Base-by-base conservation (phyloP, 2,329 filamentous ascomycete species). In the Sarocladium oryzae region DNA sequence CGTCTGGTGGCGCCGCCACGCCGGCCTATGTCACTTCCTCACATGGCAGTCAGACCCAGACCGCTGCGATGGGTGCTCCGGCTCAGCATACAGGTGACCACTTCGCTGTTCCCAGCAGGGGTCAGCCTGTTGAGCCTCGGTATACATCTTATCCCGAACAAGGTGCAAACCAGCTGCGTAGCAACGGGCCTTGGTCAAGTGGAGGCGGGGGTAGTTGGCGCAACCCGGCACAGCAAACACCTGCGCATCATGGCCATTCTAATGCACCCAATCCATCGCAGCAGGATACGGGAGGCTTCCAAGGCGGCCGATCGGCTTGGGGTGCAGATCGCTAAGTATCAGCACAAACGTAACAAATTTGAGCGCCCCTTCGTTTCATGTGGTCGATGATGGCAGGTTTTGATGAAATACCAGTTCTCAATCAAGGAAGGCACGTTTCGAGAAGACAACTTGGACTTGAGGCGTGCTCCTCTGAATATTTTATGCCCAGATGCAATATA, bases 131-230 rank as follows among this genome's bases (percentile, higher is more conserved):
- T 8, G 43, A 52, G 20, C 32, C 33, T 23, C 43, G 20, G 26
- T 54, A 37, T 20, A 48, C 18, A 11, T 24, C 50, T 6, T 33
- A 54, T 24, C 36, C 28, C 33, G 37, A 50, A 28, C 51, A 49
- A 41, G 38, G 45, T 30, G 40, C 18, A n/a, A 38, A 53, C 18
- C 21, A 23, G 20, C 10, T 49, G 15, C 30, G 46, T 11, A 36
- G 33, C 30, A 36, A 49, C 21, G 46, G 46, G 10, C 46, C 46
- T 10, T 49, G 46, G 46, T 36, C 30, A 18, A 49, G 26, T 18
- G 32, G 43, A 9, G n/a, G 26, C 28, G 18, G 16, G 13, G 16
- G 24, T 4, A 45, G 10, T 15, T 48, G 43, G 43, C 43, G 43
- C 5, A 21, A 26, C 24, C 43, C 16, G 28, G 11, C 28, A 16